Evolutionary conservation across 1,139 yeast genomes (phyloP).

Genomic region (Entelexis paramagnoliae): DNA sequence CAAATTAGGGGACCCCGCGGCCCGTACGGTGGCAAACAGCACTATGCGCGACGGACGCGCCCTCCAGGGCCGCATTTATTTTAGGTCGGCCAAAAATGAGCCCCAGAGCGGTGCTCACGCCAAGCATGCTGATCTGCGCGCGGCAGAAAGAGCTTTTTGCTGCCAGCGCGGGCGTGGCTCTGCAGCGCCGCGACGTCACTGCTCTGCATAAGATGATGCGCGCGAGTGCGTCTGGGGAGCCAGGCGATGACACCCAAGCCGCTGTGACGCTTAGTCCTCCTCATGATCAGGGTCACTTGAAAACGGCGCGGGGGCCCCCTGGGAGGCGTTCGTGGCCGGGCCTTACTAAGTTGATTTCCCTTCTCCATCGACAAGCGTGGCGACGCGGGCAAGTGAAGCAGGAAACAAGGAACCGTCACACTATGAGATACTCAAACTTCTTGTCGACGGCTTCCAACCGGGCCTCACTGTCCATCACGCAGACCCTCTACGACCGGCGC

Average conservation of each 20-base stretch:
- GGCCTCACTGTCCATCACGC: slow-evolving; percentile 84
- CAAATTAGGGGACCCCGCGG: too few relatives aligned
- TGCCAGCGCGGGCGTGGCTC: neutral
- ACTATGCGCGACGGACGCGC: too few relatives aligned
- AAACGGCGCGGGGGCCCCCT: neutral
- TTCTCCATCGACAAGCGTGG: slow-evolving; percentile 6
- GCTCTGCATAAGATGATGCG: neutral
- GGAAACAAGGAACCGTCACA: neutral
- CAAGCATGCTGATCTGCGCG: too few relatives aligned
- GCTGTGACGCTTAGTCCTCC: slow-evolving; percentile 4
- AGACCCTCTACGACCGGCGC: slow-evolving; percentile 79
- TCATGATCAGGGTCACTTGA: neutral
- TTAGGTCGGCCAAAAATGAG: too few relatives aligned
- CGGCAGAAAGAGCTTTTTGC: neutral
- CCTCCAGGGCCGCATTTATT: too few relatives aligned
- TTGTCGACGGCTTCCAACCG: slow-evolving; percentile 66
- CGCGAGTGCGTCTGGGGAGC: neutral
- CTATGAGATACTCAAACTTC: slow-evolving; percentile 86
- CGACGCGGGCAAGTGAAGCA: slow-evolving; percentile 4
- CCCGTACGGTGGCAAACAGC: neutral
- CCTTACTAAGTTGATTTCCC: slow-evolving; percentile 4
- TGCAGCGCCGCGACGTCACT: slow-evolving; percentile 3
- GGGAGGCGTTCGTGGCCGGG: slow-evolving; percentile 4
- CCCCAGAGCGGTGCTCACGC: too few relatives aligned
- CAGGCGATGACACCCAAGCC: slow-evolving; percentile 1